phyloP scores from a whole-genome alignment of 2,329 filamentous ascomycete species.

The Fusarium piperis region DNA sequence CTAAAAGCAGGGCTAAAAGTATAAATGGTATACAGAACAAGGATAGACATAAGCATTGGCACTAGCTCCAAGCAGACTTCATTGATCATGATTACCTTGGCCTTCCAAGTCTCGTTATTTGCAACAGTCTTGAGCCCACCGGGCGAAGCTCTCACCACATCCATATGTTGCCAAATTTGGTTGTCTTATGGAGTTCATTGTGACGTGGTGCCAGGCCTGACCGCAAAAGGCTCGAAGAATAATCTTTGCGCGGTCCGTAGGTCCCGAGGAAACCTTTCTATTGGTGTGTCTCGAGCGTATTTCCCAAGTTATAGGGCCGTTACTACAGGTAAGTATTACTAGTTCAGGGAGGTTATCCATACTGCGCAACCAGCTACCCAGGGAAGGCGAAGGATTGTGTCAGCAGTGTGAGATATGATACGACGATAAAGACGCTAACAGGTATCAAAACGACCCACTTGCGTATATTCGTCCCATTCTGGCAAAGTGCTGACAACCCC shows the following conservation, averaged over 20 bases:
- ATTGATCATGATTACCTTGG: too few species aligned
- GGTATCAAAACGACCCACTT: background rate
- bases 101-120: too few species aligned
- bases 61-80: too few species aligned
- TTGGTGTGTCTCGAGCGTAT: background rate
- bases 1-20: too few species aligned
- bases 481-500: conserved; percentile 9
- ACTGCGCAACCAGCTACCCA: background rate
- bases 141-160: too few species aligned
- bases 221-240: background rate
- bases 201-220: too few species aligned
- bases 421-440: background rate
- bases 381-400: background rate
- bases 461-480: conserved; percentile 8
- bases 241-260: background rate
- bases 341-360: background rate
- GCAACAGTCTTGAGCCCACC: too few species aligned
- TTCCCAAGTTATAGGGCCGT: background rate
- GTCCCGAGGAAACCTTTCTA: background rate
- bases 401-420: conserved; percentile 1
- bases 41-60: too few species aligned
- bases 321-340: background rate
- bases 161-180: too few species aligned
- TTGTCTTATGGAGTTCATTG: too few species aligned
- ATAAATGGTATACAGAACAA: too few species aligned